Base-by-base conservation (phyloP, 805 yeast species). In the Saccharomycopsis sp. region DNA sequence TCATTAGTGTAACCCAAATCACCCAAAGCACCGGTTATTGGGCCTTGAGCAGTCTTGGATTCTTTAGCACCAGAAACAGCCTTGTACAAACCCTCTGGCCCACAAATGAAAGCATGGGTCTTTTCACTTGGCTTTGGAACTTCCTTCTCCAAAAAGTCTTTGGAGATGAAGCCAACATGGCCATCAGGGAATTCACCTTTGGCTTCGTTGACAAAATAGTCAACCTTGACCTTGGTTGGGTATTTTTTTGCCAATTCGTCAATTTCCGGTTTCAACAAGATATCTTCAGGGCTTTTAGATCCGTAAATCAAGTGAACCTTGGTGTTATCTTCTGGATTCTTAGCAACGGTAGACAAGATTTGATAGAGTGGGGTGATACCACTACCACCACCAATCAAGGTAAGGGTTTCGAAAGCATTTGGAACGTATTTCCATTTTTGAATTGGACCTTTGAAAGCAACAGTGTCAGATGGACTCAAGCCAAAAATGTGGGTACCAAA, bases 351-450 rank as follows among this genome's bases (percentile, higher is more conserved):
- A 55, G 76, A 80, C 48, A 85, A 61, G 60, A 92, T 65, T 69
- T 92, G 98, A 71, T 73, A 88, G 63, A 92, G 71, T 46, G 98
- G 98, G 36, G 96, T 85, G 61, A 92, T 88, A 64, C 97, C 97
- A 38, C 94, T 72, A 58, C 98, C 98, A 57, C 95, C 98, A 54
- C 96, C 97, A 52, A 92, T 69, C 59, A 92, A 73, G 44, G 80
- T 75, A 59, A 92, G 76, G 50, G 76, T 67, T 55, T 82, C 75
- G 68, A 74, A 89, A 59, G 78, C 75, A 71, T 92, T 89, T 52
- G 89, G 81, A 54, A 72, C 72, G 86, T 94, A 85, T 59, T 80
- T 76, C 84, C 92, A 88, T 70, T 92, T 92, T 55, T 71, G 68
- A 51, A 87, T 73, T 50, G 97, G 97, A 38, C 98, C 98, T 69